Evolutionary conservation across 305 asterid genomes (phyloP), one percentile per base, ranked within the genome.

Genomic region (Fraxinus xanthoxyloides): DNA sequence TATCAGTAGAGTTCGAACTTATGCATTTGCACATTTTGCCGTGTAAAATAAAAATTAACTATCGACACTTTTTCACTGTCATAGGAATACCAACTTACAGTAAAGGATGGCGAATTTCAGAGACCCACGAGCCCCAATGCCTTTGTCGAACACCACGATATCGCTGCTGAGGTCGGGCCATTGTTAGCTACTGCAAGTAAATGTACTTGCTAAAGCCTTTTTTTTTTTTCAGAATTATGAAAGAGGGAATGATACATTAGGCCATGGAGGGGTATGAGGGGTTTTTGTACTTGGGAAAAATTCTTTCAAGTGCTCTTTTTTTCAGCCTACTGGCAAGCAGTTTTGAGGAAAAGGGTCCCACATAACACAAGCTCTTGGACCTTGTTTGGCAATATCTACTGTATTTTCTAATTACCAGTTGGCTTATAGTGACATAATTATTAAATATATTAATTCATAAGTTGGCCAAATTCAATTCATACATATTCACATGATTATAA

Each of bases 61-160:
- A 48, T 17, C 61, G 23, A 17, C 23, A 4, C 21, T 15, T 15
- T 48, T 46, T 15, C 56, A 15, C 0, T 1, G 8, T 48, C 7
- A 4, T 48, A 48, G 59, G 15, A 48, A 48, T 21, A 48, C 32
- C 5, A 51, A 83, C 95, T 90, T 87, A 92, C 97, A 92, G 56
- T 30, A 90, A 82, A 73, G 97, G 97, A 80, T 92, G 97, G 77
- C 97, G 97, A 77, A 92, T 92, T 86, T 92, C 97, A 0, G 97
- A 91, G 40, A 92, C 97, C 97, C 97, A 92, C 2, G 97, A 92
- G 24, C 97, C 97, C 97, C 97, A 92, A 72, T 90, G 97, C 84
- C 97, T 82, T 75, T 92, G 97, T 63, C 97, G 88, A 48, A 92
- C 97, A 13, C 97, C 97, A 43, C 97, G 81, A 75, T 89, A 92